Percentiles rank a stretch among this genome's conserved stretches.
Conservation (phyloP, 1,284 basidiomycete species). For the Melampsora larici-populina region DNA sequence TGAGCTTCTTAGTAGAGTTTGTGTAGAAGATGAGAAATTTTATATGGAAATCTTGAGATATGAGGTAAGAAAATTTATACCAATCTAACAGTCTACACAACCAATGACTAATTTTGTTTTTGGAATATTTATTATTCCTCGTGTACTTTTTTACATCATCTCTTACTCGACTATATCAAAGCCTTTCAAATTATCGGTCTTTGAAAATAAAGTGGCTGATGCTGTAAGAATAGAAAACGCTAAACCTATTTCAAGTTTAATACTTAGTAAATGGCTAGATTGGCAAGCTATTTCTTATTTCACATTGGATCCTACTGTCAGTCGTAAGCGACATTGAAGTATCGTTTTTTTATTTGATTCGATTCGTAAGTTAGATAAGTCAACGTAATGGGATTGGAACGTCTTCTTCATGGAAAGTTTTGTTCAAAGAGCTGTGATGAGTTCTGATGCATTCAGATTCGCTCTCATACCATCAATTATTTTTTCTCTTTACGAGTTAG, state of each 20-base stretch:
- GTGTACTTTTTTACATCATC: background rate
- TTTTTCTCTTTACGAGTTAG: slow-evolving; percentile 67
- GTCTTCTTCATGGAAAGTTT: too few species aligned
- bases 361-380: too few species aligned
- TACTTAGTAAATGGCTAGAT: slow-evolving; percentile 21
- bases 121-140: too few species aligned
- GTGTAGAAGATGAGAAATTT: slow-evolving; percentile 1
- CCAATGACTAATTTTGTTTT: too few species aligned
- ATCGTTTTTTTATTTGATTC: background rate
- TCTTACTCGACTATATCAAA: background rate
- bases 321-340: slow-evolving; percentile 25
- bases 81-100: background rate
- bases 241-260: slow-evolving; percentile 3
- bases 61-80: slow-evolving; percentile 4
- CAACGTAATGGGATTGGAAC: too few species aligned
- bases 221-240: slow-evolving; percentile 7
- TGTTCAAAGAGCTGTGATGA: too few species aligned
- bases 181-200: slow-evolving; percentile 25
- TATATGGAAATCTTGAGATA: slow-evolving; percentile 31
- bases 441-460: too few species aligned
- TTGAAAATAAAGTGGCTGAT: slow-evolving; percentile 15
- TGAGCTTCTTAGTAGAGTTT: slow-evolving; percentile 5
- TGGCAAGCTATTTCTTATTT: slow-evolving; percentile 26
- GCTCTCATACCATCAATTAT: too few species aligned
- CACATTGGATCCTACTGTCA: slow-evolving; percentile 18